Percentiles rank a stretch among this genome's conserved stretches.
These are phyloP conservation scores for Sporothrix pallida DNA, from an alignment of 2,329 filamentous ascomycete species.

Conservation along the genomic window DNA sequence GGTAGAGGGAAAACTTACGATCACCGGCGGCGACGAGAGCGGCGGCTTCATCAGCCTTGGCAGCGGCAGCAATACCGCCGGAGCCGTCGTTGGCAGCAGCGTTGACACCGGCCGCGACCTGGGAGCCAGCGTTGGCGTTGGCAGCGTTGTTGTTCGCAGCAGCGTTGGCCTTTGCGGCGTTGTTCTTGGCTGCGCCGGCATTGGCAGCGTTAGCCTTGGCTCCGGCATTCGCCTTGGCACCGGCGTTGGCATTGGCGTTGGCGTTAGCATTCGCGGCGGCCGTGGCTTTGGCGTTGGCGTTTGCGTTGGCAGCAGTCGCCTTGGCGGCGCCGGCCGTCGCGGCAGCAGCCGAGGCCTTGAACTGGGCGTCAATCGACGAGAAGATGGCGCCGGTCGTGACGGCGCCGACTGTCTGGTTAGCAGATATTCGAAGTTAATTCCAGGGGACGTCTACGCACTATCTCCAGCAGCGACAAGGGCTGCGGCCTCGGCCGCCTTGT, in stretches of 20 bases:
- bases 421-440: too few species aligned
- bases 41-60: too few species aligned
- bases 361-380: conserved; percentile 34
- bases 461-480: conserved; percentile 35
- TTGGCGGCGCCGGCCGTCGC: conserved; percentile 16
- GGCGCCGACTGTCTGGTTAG: conserved; percentile 24
- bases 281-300: background rate
- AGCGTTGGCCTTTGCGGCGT: background rate
- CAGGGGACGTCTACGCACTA: background rate
- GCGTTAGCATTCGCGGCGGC: background rate
- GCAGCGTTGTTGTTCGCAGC: background rate
- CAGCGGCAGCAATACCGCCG: too few species aligned
- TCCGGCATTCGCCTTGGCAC: too few species aligned
- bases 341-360: conserved; percentile 33
- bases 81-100: too few species aligned
- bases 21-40: too few species aligned
- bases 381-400: conserved; percentile 36
- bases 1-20: background rate
- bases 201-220: background rate
- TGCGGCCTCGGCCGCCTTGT: conserved; percentile 31
- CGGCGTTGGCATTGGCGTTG: background rate
- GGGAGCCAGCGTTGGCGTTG: too few species aligned
- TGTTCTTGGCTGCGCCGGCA: background rate
- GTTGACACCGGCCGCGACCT: too few species aligned
- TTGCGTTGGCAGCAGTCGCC: background rate